Evolutionary conservation across 192 early-diverging fungal species (phyloP).

Genomic region (Entrophospora sp.): DNA sequence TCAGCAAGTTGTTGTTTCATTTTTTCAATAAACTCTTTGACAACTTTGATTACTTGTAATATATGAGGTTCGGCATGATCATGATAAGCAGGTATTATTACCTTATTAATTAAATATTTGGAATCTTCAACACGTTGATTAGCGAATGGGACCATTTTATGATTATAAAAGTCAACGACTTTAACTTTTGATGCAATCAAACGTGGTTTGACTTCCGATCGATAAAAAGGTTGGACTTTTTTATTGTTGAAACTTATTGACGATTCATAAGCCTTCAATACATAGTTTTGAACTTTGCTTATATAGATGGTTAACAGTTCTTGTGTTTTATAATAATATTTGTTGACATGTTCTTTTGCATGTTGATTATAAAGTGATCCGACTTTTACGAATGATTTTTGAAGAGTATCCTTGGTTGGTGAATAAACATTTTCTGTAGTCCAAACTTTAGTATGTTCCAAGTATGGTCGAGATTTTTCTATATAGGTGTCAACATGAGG

Average conservation of each 20-base stretch:
- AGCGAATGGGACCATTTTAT: background rate
- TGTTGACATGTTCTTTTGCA: constrained; percentile 1
- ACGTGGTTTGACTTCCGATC: background rate
- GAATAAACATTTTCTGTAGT: constrained; percentile 1
- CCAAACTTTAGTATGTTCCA: background rate
- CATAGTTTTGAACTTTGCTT: background rate
- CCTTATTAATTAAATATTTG: background rate
- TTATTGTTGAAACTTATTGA: background rate
- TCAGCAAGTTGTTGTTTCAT: background rate
- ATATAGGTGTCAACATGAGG: background rate
- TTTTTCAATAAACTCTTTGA: background rate
- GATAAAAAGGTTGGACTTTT: background rate
- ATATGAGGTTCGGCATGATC: background rate
- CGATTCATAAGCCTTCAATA: background rate
- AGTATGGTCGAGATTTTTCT: background rate
- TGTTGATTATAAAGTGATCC: background rate
- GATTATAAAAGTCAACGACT: background rate
- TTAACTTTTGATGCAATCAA: background rate
- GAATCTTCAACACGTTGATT: background rate
- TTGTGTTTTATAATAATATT: background rate
- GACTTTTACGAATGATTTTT: background rate
- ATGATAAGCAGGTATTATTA: background rate
- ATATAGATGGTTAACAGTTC: background rate
- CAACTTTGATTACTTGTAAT: too few relatives aligned
- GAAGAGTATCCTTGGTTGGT: background rate